phyloP scores from a whole-genome alignment of 176 grass and related monocot genomes.

The Secale cereale region DNA sequence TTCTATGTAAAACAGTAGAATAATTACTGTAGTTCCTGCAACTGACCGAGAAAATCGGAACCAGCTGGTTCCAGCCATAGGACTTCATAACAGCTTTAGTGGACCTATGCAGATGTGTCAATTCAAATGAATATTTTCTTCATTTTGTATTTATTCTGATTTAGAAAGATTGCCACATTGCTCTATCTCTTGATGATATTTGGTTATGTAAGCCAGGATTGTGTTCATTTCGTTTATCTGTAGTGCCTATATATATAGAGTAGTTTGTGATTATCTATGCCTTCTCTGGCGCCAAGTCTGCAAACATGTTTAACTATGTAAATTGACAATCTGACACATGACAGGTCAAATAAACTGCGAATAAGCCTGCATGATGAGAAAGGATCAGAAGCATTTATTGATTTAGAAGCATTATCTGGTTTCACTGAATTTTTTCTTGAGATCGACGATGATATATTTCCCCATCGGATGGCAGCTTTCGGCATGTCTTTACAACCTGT shows the following conservation, averaged over 20 bases:
- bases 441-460: conserved; percentile 40
- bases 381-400: conserved; percentile 52
- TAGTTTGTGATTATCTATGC: not conserved
- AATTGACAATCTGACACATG: conserved; percentile 24
- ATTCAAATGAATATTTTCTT: not conserved
- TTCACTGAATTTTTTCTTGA: conserved; percentile 78
- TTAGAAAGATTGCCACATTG: conserved; percentile 2
- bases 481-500: conserved; percentile 60
- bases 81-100: conserved; percentile 1
- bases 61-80: not conserved
- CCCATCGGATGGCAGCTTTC: conserved; percentile 50
- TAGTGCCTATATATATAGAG: conserved; percentile 12
- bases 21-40: not conserved
- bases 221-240: not conserved
- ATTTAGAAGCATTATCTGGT: conserved; percentile 72
- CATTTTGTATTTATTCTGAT: conserved; percentile 1
- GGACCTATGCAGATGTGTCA: conserved; percentile 8
- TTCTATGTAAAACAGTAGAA: no score
- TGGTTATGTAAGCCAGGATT: conserved; percentile 14
- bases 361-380: conserved; percentile 46
- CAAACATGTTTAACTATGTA: conserved; percentile 20
- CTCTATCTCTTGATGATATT: not conserved
- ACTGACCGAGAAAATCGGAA: not conserved
- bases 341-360: conserved; percentile 68
- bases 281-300: not conserved